Evolutionary conservation across 2,329 filamentous ascomycete species (phyloP).

Genomic region (Trichoderma sp.): DNA sequence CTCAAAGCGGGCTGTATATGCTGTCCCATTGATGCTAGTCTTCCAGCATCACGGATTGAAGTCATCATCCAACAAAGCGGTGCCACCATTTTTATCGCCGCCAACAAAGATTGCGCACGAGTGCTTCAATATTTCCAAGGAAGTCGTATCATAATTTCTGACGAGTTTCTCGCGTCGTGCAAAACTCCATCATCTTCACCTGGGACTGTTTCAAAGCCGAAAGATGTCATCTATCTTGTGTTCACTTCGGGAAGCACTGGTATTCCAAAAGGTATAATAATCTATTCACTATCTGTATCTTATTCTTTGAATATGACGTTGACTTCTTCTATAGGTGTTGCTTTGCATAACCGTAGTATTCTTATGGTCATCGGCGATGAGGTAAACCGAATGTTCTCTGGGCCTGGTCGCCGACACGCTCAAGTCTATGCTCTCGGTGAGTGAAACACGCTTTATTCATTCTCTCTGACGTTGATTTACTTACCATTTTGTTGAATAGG

Average conservation of each 20-base stretch:
- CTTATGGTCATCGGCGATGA: not conserved
- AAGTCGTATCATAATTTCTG: not conserved
- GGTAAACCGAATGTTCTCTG: not conserved
- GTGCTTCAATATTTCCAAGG: not conserved
- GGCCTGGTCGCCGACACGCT: not conserved
- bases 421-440: constrained; percentile 3
- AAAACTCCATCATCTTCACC: not conserved
- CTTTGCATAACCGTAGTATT: not conserved
- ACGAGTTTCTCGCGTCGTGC: not conserved
- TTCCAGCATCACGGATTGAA: not conserved
- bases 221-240: not conserved
- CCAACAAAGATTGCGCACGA: not conserved
- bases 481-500: not conserved
- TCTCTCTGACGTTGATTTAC: not conserved
- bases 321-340: not conserved
- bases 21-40: not conserved
- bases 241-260: not conserved
- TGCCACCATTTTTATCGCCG: not conserved
- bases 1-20: constrained; percentile 3
- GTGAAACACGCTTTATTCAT: not conserved
- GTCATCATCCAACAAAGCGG: not conserved
- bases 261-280: not conserved
- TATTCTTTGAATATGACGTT: not conserved
- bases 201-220: not conserved
- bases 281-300: not conserved